Evolutionary conservation across 2,329 filamentous ascomycete genomes (phyloP).

Genomic region (Neopestalotiopsis clavispora): DNA sequence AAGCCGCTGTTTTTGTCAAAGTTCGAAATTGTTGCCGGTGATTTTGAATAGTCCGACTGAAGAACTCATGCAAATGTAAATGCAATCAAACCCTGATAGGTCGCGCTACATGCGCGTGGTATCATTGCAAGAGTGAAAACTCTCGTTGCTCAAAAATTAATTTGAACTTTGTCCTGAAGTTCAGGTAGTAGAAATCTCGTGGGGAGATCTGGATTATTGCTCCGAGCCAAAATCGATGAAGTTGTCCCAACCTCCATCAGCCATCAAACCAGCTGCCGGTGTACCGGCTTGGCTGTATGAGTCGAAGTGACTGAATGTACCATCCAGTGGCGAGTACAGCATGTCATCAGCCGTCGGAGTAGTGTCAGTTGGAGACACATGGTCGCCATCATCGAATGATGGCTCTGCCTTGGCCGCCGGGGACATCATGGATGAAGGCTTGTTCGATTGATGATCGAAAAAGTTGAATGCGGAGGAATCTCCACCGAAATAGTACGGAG

Average conservation of each 20-base stretch:
- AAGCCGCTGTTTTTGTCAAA: not conserved
- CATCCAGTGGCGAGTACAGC: slow-evolving; percentile 25
- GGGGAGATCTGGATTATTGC: slow-evolving; percentile 22
- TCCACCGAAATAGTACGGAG: slow-evolving; percentile 31
- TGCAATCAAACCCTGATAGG: slow-evolving; percentile 23
- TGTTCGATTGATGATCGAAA: slow-evolving; percentile 25
- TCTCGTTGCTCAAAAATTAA: not conserved
- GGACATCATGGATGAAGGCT: slow-evolving; percentile 7
- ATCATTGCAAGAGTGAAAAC: slow-evolving; percentile 16
- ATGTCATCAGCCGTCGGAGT: slow-evolving; percentile 18
- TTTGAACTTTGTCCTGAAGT: not conserved
- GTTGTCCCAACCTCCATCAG: slow-evolving; percentile 32
- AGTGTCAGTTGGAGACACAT: slow-evolving; percentile 11
- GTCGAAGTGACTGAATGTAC: slow-evolving; percentile 19
- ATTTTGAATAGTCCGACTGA: slow-evolving; percentile 1
- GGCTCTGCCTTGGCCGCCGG: not conserved
- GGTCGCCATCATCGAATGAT: not conserved
- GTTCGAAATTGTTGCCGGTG: not conserved
- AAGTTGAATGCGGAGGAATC: slow-evolving; percentile 25
- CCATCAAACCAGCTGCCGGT: slow-evolving; percentile 21
- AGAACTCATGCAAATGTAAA: slow-evolving; percentile 9
- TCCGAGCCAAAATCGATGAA: slow-evolving; percentile 37
- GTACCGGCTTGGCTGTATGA: slow-evolving; percentile 27
- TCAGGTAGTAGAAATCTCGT: not conserved
- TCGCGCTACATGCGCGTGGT: slow-evolving; percentile 19